These are phyloP conservation scores for Xylaria sp. DNA, from an alignment of 2,329 filamentous ascomycete species.

Conservation along the genomic window DNA sequence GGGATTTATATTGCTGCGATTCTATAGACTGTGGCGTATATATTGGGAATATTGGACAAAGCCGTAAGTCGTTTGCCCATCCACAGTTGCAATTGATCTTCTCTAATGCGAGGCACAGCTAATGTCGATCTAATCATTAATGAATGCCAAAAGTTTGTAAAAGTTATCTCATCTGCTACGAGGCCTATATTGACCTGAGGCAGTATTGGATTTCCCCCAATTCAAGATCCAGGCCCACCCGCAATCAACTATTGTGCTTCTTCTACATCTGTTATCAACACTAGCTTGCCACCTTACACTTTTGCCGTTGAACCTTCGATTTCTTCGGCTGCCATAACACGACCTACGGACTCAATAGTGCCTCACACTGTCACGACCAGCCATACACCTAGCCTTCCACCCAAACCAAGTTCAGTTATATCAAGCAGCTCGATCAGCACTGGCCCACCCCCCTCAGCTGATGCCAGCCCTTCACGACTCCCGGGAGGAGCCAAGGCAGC, in stretches of 20 bases:
- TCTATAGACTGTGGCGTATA: constrained; percentile 61
- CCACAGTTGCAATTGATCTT: neutral
- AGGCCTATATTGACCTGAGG: constrained; percentile 32
- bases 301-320: neutral
- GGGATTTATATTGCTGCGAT: constrained; percentile 64
- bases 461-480: constrained; percentile 46
- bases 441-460: constrained; percentile 9
- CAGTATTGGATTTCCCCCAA: constrained; percentile 45
- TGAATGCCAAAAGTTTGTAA: constrained; percentile 60
- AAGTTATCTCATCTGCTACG: neutral
- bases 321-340: constrained; percentile 8
- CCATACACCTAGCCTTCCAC: constrained; percentile 6
- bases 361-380: constrained; percentile 7
- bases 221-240: constrained; percentile 44
- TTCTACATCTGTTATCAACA: constrained; percentile 8
- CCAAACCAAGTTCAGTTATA: constrained; percentile 13
- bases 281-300: constrained; percentile 11
- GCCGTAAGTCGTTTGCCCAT: constrained; percentile 55
- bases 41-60: constrained; percentile 50
- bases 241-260: constrained; percentile 33
- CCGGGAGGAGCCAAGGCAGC: constrained; percentile 57
- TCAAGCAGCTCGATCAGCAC: constrained; percentile 17
- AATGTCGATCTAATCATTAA: constrained; percentile 64
- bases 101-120: constrained; percentile 51
- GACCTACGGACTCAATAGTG: constrained; percentile 9